Conservation (phyloP, 2,329 filamentous ascomycete genomes). For the Piedraia hortae region DNA sequence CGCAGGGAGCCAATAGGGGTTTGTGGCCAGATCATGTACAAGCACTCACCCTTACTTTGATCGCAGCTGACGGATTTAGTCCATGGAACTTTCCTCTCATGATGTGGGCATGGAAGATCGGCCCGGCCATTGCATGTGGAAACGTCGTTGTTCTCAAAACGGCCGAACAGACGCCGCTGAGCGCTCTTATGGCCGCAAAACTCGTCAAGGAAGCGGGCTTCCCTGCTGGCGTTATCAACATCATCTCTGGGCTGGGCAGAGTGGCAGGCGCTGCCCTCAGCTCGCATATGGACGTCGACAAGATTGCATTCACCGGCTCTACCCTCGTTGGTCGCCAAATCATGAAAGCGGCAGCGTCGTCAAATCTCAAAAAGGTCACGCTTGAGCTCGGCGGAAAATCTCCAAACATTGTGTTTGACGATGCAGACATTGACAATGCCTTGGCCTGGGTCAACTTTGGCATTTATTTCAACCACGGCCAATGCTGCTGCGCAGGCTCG, state of each 20-base stretch:
- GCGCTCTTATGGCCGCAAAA: slow-evolving; percentile 34
- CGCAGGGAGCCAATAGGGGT: slow-evolving; percentile 38
- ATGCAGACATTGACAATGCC: slow-evolving; percentile 49
- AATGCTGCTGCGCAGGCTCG: slow-evolving; percentile 47
- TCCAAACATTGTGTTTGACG: slow-evolving; percentile 54
- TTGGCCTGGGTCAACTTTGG: slow-evolving; percentile 48
- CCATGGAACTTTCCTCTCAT: slow-evolving; percentile 54
- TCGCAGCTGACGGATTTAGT: slow-evolving; percentile 13
- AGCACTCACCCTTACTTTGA: too few species aligned
- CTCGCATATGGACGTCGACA: slow-evolving; percentile 55
- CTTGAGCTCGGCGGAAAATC: slow-evolving; percentile 59
- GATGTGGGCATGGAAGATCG: slow-evolving; percentile 66
- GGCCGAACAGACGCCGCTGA: slow-evolving; percentile 49
- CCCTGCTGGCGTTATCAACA: slow-evolving; percentile 41
- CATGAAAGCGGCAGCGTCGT: slow-evolving; percentile 53
- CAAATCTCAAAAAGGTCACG: slow-evolving; percentile 61
- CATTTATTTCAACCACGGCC: slow-evolving; percentile 32
- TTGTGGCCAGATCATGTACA: slow-evolving; percentile 54
- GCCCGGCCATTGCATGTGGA: slow-evolving; percentile 41
- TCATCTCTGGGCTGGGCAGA: slow-evolving; percentile 53
- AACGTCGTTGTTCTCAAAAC: slow-evolving; percentile 50
- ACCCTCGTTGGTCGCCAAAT: slow-evolving; percentile 45
- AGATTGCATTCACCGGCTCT: slow-evolving; percentile 60
- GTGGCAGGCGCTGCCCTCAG: slow-evolving; percentile 50
- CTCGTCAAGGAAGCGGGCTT: slow-evolving; percentile 52